Base-by-base conservation (phyloP, 306 rosid species). In the Cucurbita ficifolia region DNA sequence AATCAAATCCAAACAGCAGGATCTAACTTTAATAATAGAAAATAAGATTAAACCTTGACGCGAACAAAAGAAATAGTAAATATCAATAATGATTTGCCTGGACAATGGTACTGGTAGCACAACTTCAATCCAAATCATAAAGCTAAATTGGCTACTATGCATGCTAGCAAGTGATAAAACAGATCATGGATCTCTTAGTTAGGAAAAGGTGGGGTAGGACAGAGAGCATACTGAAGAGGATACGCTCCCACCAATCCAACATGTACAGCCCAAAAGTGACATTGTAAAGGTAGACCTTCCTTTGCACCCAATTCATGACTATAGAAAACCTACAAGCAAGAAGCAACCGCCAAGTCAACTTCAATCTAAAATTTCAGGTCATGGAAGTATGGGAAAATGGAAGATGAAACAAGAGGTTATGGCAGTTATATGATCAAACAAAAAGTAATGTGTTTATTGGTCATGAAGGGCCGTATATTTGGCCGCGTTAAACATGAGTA, bases 161-260 rank as follows among this genome's bases (percentile, higher is more conserved):
- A 48, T 61, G 29, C 64, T 76, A 21, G 43, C 16, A 50, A 59
- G 6, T 46, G 8, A 21, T 24, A 19, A 76, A 63, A 52, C 35
- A 81, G 75, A 76, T 65, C 59, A 38, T 18, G 29, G 42, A 38
- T 54, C 16, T 2, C 7, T 40, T 18, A 13, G 33, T 29, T 29
- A 29, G 33, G 33, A 29, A 29, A 29, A 29, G 33, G 33, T 29
- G 33, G 33, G 33, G 33, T 29, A 29, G 14, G 67, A 9, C 11
- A 80, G 21, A 77, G 70, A 89, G 95, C 92, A 89, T 90, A 90
- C 98, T 90, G 79, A 94, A 94, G 48, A 89, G 81, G 72, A 76
- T 86, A 61, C 95, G 96, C 86, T 94, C 98, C 98, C 97, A 94
- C 95, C 96, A 86, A 73, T 94, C 98, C 84, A 90, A 67, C 98